A percentile compares a stretch with the other conserved stretches of the same genome.
These are phyloP conservation scores for Podaxis sp. DNA, from an alignment of 768 basidiomycete genomes.

Conservation along the genomic window DNA sequence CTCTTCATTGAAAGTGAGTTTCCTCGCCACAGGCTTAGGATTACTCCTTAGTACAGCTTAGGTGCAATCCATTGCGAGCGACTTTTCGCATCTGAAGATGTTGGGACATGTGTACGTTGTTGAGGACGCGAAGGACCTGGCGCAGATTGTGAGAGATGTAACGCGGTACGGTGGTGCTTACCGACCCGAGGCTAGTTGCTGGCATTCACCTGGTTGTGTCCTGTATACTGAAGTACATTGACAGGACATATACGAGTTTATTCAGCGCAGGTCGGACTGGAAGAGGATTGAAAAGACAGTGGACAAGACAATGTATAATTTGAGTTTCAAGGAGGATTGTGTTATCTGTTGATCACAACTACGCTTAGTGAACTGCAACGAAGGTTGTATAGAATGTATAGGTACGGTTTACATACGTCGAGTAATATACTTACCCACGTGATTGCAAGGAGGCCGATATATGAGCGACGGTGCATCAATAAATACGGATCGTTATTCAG, in stretches of 20 bases:
- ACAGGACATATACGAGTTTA: conserved; percentile 95
- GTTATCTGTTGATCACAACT: conserved; percentile 36
- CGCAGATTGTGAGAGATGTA: conserved; percentile 93
- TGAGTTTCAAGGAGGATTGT: conserved; percentile 94
- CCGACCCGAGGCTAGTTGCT: conserved; percentile 73
- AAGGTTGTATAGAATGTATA: no score
- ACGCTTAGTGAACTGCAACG: no score
- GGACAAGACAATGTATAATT: conserved; percentile 91
- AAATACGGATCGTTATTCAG: no score
- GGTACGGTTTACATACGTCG: no score
- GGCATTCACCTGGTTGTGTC: background rate
- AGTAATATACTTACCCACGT: no score
- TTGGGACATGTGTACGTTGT: conserved; percentile 95
- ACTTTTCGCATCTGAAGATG: conserved; percentile 96
- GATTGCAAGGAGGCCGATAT: no score
- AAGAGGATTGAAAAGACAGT: conserved; percentile 98
- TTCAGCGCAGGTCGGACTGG: conserved; percentile 94
- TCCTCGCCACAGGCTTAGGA: background rate
- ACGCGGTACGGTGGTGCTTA: conserved; percentile 95
- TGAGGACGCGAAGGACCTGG: conserved; percentile 93
- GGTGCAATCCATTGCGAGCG: conserved; percentile 78
- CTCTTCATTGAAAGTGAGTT: conserved; percentile 70
- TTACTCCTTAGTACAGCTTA: conserved; percentile 20
- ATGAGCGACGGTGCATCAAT: no score
- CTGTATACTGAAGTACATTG: background rate